Percentiles rank a stretch among this genome's conserved stretches.
Conservation (phyloP, 768 basidiomycete genomes). For the Crassisporium funariophilum region DNA sequence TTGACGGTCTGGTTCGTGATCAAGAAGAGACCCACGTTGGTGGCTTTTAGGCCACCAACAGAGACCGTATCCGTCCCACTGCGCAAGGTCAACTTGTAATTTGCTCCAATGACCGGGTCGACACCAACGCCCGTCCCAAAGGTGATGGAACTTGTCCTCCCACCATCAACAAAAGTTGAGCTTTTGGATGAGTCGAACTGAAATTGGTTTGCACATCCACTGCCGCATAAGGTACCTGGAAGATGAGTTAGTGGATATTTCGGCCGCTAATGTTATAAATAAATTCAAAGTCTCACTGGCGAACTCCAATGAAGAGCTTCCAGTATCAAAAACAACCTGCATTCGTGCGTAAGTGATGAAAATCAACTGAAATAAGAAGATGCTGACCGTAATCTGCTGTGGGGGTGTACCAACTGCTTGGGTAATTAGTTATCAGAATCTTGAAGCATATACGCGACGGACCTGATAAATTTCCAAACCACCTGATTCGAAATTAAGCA, state of each 20-base stretch:
- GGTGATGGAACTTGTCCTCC: constrained; percentile 43
- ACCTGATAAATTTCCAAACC: constrained; percentile 56
- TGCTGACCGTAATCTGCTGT: constrained; percentile 41
- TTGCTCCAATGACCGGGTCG: constrained; percentile 50
- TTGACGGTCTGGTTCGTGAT: constrained; percentile 55
- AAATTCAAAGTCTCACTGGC: constrained; percentile 38
- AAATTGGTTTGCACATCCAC: constrained; percentile 43
- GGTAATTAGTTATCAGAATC: constrained; percentile 2
- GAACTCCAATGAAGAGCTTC: constrained; percentile 50
- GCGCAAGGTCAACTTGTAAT: constrained; percentile 49
- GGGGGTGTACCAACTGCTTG: constrained; percentile 56
- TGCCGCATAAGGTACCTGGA: constrained; percentile 47
- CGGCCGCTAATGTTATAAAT: neutral
- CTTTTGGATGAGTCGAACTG: constrained; percentile 51
- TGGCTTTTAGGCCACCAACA: constrained; percentile 45
- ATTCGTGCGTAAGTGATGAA: constrained; percentile 12
- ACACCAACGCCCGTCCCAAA: constrained; percentile 59
- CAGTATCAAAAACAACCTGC: constrained; percentile 62
- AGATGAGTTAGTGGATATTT: constrained; percentile 1
- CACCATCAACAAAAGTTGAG: constrained; percentile 51
- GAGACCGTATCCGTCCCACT: constrained; percentile 50
- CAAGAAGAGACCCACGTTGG: constrained; percentile 44
- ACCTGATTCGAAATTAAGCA: constrained; percentile 30
- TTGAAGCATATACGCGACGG: constrained; percentile 3
- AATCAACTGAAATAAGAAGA: neutral